Base-by-base conservation (phyloP, 2,329 filamentous ascomycete genomes). In the Colletotrichum brevisporum region DNA sequence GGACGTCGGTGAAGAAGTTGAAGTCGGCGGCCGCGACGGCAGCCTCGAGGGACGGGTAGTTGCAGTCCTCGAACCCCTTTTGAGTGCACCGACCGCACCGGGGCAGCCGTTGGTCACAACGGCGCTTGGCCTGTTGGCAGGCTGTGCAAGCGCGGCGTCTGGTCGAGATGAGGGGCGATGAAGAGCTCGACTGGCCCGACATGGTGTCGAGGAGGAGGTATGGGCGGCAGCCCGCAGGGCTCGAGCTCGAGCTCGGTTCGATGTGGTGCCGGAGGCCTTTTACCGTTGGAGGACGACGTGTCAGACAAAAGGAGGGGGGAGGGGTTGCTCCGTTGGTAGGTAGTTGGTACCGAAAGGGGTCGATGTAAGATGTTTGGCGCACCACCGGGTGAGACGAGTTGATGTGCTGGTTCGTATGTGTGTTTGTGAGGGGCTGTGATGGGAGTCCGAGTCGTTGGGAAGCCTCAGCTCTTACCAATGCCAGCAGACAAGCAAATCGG, bases 81-180 rank as follows among this genome's bases (percentile, higher is more conserved):
- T 74, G 69, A n/a, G 71, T 51, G 45, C 79, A 81, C 21, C 79
- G 74, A 57, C 74, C 75, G 50, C 79, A 81, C 3, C 73, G 60
- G 3, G 79, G 79, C 1, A 76, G 66, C 10, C 74, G 70, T 66
- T 80, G 81, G 61, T 78, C 77, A 68, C 80, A 82, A 57, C 78
- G 77, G 13, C 80, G 76, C 69, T 82, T 82, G 6, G 79, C 75
- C 50, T 72, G 75, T 16, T 79, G 77, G 70, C 80, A 82, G 26
- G 75, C 72, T 0, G 76, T 70, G 54, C 80, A 82, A 1, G 80
- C 79, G 65, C 77, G 78, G 41, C 76, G 73, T 69, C 70, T 66
- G 43, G 70, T 72, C 18, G 70, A 72, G 53, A 69, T 71, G 50
- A 67, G 55, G n/a, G 70, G 61, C 12, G 59, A 71, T 13, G 67